Percentiles rank a stretch among this genome's conserved stretches.
These are phyloP conservation scores for Naganishia cerealis DNA, from an alignment of 1,284 basidiomycete genomes.

Conservation along the genomic window DNA sequence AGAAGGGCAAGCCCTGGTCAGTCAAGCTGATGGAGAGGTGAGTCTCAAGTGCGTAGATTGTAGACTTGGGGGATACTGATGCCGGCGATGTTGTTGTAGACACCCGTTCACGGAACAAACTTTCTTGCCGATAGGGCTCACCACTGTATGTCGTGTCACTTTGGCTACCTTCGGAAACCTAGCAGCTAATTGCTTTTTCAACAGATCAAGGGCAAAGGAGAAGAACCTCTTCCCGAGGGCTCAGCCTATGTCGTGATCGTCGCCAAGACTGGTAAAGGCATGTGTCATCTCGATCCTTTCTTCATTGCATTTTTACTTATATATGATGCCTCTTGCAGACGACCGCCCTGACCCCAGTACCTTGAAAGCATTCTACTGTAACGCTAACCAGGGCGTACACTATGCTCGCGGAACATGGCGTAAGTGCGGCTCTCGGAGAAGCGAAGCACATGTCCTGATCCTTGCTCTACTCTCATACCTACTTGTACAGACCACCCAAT, in stretches of 20 bases:
- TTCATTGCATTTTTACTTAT: neutral
- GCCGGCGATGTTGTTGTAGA: conserved; percentile 5
- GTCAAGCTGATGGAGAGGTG: conserved; percentile 52
- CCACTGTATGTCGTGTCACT: conserved; percentile 48
- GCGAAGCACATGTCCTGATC: neutral
- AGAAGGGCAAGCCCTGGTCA: conserved; percentile 59
- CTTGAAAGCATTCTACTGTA: conserved; percentile 50
- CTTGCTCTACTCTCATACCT: neutral
- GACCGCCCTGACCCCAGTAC: conserved; percentile 72
- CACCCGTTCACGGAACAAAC: conserved; percentile 64
- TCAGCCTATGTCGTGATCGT: conserved; percentile 66
- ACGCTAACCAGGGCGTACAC: conserved; percentile 71
- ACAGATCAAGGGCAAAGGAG: conserved; percentile 47
- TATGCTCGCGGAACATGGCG: conserved; percentile 85
- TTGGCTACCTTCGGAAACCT: neutral
- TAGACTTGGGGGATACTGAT: neutral
- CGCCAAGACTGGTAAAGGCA: conserved; percentile 65
- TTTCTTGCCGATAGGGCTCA: conserved; percentile 82
- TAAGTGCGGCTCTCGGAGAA: conserved; percentile 56
- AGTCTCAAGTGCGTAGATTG: neutral
- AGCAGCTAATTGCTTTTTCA: neutral
- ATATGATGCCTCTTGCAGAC: conserved; percentile 51
- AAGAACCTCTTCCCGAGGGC: conserved; percentile 44
- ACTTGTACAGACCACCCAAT: conserved; percentile 49
- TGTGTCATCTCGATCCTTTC: conserved; percentile 31